Conservation (phyloP, 2,329 filamentous ascomycete species). For the Arthroderma uncinatum region DNA sequence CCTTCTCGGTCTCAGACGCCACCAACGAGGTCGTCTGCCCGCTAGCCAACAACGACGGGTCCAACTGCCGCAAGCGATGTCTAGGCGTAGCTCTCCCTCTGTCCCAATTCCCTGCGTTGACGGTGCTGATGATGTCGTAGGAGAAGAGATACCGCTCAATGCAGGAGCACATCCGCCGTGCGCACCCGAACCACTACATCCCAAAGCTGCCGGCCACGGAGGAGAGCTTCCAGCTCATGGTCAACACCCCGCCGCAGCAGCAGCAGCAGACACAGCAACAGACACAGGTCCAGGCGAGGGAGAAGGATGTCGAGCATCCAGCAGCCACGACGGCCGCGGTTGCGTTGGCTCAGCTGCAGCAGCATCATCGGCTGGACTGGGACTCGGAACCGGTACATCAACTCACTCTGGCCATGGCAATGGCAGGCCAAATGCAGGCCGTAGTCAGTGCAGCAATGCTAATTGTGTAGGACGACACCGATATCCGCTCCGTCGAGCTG, state of each 20-base stretch:
- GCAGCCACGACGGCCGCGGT: conserved; percentile 69
- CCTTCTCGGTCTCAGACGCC: conserved; percentile 81
- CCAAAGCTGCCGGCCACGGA: conserved; percentile 95
- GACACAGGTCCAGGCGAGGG: neutral
- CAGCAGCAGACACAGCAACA: conserved; percentile 17
- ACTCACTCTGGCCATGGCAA: neutral
- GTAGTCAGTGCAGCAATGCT: conserved; percentile 3
- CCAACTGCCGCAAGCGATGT: conserved; percentile 93
- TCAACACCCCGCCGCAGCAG: conserved; percentile 62
- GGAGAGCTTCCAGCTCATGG: conserved; percentile 95
- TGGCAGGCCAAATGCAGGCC: neutral
- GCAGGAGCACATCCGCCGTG: conserved; percentile 97
- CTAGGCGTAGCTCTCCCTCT: conserved; percentile 64
- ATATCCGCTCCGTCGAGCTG: conserved; percentile 59
- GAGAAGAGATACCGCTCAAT: conserved; percentile 96
- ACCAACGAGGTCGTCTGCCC: conserved; percentile 97
- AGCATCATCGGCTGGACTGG: conserved; percentile 68
- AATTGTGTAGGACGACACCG: conserved; percentile 52
- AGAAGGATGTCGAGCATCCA: conserved; percentile 50
- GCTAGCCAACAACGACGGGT: conserved; percentile 89
- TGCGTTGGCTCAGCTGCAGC: conserved; percentile 64
- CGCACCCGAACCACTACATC: conserved; percentile 94
- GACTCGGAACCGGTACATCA: conserved; percentile 62
- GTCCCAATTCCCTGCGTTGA: neutral
- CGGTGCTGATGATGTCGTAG: conserved; percentile 37